A percentile compares a stretch with the other conserved stretches of the same genome.
Evolutionary conservation across 106 monocot species (phyloP).

Genomic region (Dendrobium chrysotoxum): DNA sequence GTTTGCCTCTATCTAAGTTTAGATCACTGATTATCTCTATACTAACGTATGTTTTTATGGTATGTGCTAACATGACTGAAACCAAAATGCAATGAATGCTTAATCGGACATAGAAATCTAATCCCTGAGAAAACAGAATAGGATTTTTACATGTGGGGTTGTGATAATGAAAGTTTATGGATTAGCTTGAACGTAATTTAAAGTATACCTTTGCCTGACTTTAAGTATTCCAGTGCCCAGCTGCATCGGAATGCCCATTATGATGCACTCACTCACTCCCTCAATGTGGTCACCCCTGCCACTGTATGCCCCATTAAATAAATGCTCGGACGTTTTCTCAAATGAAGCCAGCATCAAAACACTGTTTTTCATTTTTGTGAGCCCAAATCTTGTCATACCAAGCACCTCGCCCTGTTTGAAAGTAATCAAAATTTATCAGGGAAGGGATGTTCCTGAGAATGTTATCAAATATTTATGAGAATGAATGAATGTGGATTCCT

Average conservation of each 20-base stretch:
- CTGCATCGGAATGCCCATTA: conserved; percentile 94
- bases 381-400: conserved; percentile 88
- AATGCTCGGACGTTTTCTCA: conserved; percentile 85
- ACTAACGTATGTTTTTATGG: not conserved
- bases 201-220: conserved; percentile 78
- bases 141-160: too few species aligned
- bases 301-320: conserved; percentile 82
- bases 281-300: conserved; percentile 81
- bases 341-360: conserved; percentile 96
- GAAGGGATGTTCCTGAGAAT: not conserved
- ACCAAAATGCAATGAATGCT: too few species aligned
- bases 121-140: too few species aligned
- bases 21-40: too few species aligned
- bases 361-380: conserved; percentile 92
- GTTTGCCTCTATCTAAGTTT: too few species aligned
- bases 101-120: too few species aligned
- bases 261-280: conserved; percentile 93
- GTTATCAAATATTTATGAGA: not conserved
- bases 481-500: not conserved
- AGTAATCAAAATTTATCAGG: not conserved
- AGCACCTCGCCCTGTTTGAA: conserved; percentile 77
- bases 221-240: conserved; percentile 90
- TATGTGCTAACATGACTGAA: too few species aligned
- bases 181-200: not conserved
- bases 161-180: not conserved